Percentiles rank a stretch among this genome's conserved stretches.
phyloP scores from a whole-genome alignment of 1,284 basidiomycete genomes.

The Apiotrichum siamense region DNA sequence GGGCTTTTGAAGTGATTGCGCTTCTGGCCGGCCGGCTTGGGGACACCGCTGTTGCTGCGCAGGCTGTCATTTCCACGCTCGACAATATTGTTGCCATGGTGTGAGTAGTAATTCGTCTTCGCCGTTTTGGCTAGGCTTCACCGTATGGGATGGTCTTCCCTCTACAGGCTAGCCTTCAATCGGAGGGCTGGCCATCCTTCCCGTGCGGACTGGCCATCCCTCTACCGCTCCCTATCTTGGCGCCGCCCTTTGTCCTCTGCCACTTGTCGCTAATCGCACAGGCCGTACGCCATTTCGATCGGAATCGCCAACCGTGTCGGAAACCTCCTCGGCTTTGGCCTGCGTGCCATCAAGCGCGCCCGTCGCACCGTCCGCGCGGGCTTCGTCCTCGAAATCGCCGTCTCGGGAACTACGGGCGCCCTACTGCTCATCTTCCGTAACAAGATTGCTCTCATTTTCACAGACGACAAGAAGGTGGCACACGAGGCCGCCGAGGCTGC shows the following conservation, averaged over 20 bases:
- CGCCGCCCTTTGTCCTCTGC: too few relatives aligned
- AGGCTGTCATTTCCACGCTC: slow-evolving; percentile 24
- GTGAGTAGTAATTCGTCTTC: neutral
- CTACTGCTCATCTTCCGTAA: slow-evolving; percentile 18
- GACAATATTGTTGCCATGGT: slow-evolving; percentile 19
- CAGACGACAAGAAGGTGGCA: slow-evolving; percentile 20
- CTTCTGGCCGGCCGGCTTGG: slow-evolving; percentile 30
- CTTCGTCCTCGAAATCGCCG: slow-evolving; percentile 20
- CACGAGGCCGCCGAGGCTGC: slow-evolving; percentile 18
- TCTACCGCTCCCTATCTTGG: too few relatives aligned
- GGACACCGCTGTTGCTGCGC: slow-evolving; percentile 24
- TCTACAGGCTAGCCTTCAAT: too few relatives aligned
- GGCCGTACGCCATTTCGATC: slow-evolving; percentile 22
- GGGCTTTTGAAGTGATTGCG: slow-evolving; percentile 30
- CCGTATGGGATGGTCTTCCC: too few relatives aligned
- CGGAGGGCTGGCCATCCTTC: too few relatives aligned
- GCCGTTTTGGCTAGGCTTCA: too few relatives aligned
- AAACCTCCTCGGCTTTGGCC: slow-evolving; percentile 29
- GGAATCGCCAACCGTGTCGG: slow-evolving; percentile 25
- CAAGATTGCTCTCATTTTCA: slow-evolving; percentile 20
- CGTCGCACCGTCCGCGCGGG: slow-evolving; percentile 20
- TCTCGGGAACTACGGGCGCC: slow-evolving; percentile 13
- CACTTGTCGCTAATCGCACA: slow-evolving; percentile 4
- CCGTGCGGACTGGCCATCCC: too few relatives aligned
- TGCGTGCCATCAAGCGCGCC: slow-evolving; percentile 21